phyloP scores from a whole-genome alignment of 352 stramenopile genomes.

The Plasmopara halstedii region DNA sequence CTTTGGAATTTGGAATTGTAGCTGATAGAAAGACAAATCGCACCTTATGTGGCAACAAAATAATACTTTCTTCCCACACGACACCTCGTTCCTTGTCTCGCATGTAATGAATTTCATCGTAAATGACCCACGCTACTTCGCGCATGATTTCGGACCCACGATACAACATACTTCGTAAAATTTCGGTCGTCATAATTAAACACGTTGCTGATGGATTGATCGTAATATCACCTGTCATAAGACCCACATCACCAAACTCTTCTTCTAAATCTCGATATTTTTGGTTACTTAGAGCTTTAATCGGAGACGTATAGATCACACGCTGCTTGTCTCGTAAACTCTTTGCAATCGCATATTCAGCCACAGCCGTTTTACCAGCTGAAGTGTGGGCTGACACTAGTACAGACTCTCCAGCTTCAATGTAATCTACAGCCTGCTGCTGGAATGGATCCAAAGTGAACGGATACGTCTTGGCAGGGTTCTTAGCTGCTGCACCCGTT shows the following conservation, averaged over 20 bases:
- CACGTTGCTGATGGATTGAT: constrained; percentile 98
- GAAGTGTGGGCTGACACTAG: constrained; percentile 98
- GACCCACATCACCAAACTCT: constrained; percentile 92
- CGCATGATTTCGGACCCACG: constrained; percentile 96
- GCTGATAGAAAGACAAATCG: constrained; percentile 98
- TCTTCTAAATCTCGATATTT: constrained; percentile 98
- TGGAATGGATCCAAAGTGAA: constrained; percentile 99
- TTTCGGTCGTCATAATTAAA: constrained; percentile 98
- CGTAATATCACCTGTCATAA: constrained; percentile 99
- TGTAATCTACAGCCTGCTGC: constrained; percentile 92
- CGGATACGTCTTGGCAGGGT: constrained; percentile 95
- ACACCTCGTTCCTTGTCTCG: constrained; percentile 97
- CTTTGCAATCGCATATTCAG: constrained; percentile 99
- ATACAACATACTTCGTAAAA: constrained; percentile 98
- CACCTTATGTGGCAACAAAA: constrained; percentile 97
- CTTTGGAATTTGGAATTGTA: constrained; percentile 97
- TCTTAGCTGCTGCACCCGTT: constrained; percentile 39
- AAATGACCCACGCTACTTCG: constrained; percentile 99
- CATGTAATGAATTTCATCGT: constrained; percentile 99
- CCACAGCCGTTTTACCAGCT: constrained; percentile 94
- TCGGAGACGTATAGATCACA: constrained; percentile 99
- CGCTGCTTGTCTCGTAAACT: constrained; percentile 88
- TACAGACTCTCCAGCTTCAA: constrained; percentile 96
- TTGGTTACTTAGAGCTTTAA: constrained; percentile 99
- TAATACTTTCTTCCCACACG: constrained; percentile 99